A percentile compares a stretch with the other conserved stretches of the same genome.
These are phyloP conservation scores for Suillus weaverae DNA, from an alignment of 768 basidiomycete species.

Conservation along the genomic window DNA sequence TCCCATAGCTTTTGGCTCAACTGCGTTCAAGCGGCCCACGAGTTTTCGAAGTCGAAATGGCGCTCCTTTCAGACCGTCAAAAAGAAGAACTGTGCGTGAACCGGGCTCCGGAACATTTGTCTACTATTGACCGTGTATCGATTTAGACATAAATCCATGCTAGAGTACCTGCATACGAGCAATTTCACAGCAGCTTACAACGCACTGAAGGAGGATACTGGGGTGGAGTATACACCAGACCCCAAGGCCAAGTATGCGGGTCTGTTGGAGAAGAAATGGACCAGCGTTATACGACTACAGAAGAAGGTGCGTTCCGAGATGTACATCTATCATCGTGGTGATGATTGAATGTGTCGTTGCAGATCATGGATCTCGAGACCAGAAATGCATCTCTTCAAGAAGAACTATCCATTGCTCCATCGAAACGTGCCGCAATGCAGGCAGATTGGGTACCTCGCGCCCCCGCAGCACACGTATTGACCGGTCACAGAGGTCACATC, in stretches of 20 bases:
- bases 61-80: conserved; percentile 46
- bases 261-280: conserved; percentile 97
- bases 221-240: conserved; percentile 72
- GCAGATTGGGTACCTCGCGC: conserved; percentile 88
- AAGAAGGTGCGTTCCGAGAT: conserved; percentile 68
- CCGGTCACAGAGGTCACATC: conserved; percentile 75
- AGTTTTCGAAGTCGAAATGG: conserved; percentile 29
- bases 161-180: conserved; percentile 71
- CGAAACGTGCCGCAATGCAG: conserved; percentile 57
- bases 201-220: conserved; percentile 54
- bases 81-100: conserved; percentile 47
- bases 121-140: conserved; percentile 16
- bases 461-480: conserved; percentile 75
- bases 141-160: conserved; percentile 74
- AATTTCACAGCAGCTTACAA: conserved; percentile 64
- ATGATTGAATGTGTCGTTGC: conserved; percentile 11
- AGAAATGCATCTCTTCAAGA: conserved; percentile 81
- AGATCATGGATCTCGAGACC: conserved; percentile 96
- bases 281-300: conserved; percentile 91
- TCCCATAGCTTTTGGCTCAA: conserved; percentile 8
- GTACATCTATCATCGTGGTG: conserved; percentile 10
- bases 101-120: conserved; percentile 11
- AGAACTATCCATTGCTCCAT: conserved; percentile 51
- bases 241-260: conserved; percentile 85
- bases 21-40: conserved; percentile 9